A percentile compares a stretch with the other conserved stretches of the same genome.
phyloP scores from a whole-genome alignment of 225 moss, liverwort and hornwort genomes.

The Ulota crispa region DNA sequence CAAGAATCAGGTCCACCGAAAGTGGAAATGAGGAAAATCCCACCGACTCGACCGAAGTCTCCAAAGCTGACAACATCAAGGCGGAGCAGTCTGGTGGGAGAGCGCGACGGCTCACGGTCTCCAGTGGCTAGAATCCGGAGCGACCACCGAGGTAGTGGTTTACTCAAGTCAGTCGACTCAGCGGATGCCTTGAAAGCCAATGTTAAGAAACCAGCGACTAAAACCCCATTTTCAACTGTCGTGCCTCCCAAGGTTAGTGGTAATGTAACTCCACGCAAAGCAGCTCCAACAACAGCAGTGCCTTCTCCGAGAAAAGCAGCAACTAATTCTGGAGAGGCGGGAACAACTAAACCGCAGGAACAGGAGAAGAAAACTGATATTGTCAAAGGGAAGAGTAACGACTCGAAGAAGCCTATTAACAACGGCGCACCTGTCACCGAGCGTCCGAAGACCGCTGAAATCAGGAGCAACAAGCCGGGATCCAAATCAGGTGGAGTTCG shows the following conservation, averaged over 20 bases:
- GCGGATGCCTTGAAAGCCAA: slow-evolving; percentile 41
- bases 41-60: slow-evolving; percentile 80
- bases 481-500: slow-evolving; percentile 46
- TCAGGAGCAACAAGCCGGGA: slow-evolving; percentile 37
- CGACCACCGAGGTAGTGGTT: slow-evolving; percentile 51
- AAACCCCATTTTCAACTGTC: slow-evolving; percentile 30
- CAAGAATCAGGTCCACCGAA: slow-evolving; percentile 83
- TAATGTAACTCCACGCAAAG: slow-evolving; percentile 29
- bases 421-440: slow-evolving; percentile 23
- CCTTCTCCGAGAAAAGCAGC: slow-evolving; percentile 34
- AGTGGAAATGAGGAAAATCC: slow-evolving; percentile 83
- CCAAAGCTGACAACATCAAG: slow-evolving; percentile 81
- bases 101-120: slow-evolving; percentile 49
- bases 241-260: slow-evolving; percentile 50
- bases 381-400: slow-evolving; percentile 29
- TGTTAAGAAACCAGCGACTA: slow-evolving; percentile 31
- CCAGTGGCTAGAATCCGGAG: slow-evolving; percentile 57
- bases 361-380: slow-evolving; percentile 23
- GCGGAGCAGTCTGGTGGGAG: slow-evolving; percentile 66
- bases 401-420: slow-evolving; percentile 23
- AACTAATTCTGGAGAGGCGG: slow-evolving; percentile 6
- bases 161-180: slow-evolving; percentile 41
- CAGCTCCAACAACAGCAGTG: slow-evolving; percentile 16
- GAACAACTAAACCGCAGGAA: slow-evolving; percentile 1
- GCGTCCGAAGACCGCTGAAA: slow-evolving; percentile 38